Evolutionary conservation across 768 basidiomycete species (phyloP), one percentile per base, ranked within the genome.

Genomic region (Paxillus ammoniavirescens): DNA sequence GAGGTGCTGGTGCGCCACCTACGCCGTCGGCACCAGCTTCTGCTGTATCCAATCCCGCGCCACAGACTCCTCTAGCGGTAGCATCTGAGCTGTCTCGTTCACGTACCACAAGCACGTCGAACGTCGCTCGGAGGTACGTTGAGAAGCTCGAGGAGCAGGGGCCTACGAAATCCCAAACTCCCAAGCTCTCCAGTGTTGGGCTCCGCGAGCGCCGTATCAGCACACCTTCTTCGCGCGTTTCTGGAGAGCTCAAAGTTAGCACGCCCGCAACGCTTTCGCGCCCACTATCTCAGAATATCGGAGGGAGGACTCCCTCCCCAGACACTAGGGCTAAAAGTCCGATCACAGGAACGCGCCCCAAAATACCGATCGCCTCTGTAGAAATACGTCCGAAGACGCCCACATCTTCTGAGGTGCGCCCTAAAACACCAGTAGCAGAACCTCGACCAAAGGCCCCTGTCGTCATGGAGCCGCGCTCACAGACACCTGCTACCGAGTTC

Each of bases 191-290:
- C 18, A 50, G 57, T 17, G 49, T 48, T 8, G 73, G 69, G 49
- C 65, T 64, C 52, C 75, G 82, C 35, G 79, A 81, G 56, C 77
- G 81, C 47, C 81, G 77, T 12, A 73, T 75, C 47, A 84, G 80
- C 59, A 79, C 77, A 5, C 77, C 81, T 0, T 62, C 59, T n/a
- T 57, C 55, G 4, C 49, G 49, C 36, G 13, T 51, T 17, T 53
- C 61, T 13, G 47, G 41, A 26, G 66, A 65, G 41, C 56, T 57
- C 35, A 62, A 58, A 33, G 53, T 41, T 35, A n/a, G 35, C 9
- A 57, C 63, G 13, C 61, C 66, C 2, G 10, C 38, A 5, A 33
- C 57, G 41, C 9, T 65, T 46, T 61, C 54, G 1, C 58, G 47
- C 8, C 55, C 61, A 10, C 9, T 56, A 4, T 54, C 66, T 59